Evolutionary conservation across 163 green algal genomes (phyloP), one percentile per base, ranked within the genome.

Genomic region (Scenedesmus sp.): DNA sequence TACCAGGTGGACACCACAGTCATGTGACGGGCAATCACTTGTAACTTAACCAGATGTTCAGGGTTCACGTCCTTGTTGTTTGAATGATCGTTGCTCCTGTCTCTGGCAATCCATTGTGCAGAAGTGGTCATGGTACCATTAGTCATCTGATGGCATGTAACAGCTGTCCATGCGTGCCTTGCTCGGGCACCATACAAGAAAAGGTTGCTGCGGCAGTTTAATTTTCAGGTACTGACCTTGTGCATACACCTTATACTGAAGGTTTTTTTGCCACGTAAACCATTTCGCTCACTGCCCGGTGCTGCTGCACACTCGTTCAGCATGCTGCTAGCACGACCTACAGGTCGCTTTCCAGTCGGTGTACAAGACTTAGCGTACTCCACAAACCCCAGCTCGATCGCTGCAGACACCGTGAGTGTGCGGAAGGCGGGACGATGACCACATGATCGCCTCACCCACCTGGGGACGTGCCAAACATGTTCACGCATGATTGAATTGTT

Each of bases 271-370:
- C 30, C 65, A 22, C 24, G 30, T 40, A 22, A 30, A 37, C 37
- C 30, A 10, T 37, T 40, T 15, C 40, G 65, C 9, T 37, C 20
- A 20, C 56, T 76, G 65, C 65, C 30, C 40, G 18, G 26, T 76
- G 65, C 65, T 40, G 2, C 30, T 35, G 3, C 24, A 2, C 65
- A 0, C 30, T 76, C 65, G 65, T 30, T 37, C 65, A 76, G 65
- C 65, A 76, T 76, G 65, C 65, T 76, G 2, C 30, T 76, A 76
- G 65, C 30, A 76, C 65, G 65, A 16, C 85, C 85, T 20, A 85
- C 85, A 76, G 85, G 85, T 20, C 72, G 85, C 44, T 90, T 90
- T 42, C 72, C 85, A 78, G 85, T 90, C 44, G 85, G 85, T 9
- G 44, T 76, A 16, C 85, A 90, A 33, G 85, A 90, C 44, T 5